Conservation (phyloP, 352 stramenopile species). For the Globisporangium sylvaticum region DNA sequence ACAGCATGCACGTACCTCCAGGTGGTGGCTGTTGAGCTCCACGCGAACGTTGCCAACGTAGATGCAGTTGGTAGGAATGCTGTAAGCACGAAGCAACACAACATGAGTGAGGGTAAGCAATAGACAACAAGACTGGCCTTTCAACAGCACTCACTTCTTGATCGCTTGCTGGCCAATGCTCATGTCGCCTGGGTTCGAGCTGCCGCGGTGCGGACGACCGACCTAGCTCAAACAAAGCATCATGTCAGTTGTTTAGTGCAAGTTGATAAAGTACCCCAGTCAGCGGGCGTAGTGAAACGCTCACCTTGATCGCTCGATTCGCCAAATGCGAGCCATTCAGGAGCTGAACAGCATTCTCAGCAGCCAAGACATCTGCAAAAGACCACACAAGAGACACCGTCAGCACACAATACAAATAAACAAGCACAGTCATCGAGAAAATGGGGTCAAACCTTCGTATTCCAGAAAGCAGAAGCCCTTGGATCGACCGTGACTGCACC, state of each 20-base stretch:
- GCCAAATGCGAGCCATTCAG: constrained; percentile 60
- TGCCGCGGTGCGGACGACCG: constrained; percentile 69
- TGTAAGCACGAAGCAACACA: constrained; percentile 14
- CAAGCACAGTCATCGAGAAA: background rate
- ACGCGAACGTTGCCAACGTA: constrained; percentile 68
- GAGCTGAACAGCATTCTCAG: constrained; percentile 73
- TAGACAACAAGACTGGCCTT: constrained; percentile 1
- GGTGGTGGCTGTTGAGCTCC: constrained; percentile 72
- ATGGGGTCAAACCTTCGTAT: constrained; percentile 40
- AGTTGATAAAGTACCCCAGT: background rate
- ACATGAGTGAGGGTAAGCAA: background rate
- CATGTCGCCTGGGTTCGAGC: constrained; percentile 53
- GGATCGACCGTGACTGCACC: constrained; percentile 46
- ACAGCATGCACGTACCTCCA: constrained; percentile 39
- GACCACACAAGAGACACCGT: background rate
- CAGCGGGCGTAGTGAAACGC: constrained; percentile 2
- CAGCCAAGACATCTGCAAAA: constrained; percentile 57
- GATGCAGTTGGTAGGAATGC: constrained; percentile 66
- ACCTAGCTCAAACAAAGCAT: constrained; percentile 27
- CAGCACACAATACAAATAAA: background rate
- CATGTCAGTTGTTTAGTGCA: background rate
- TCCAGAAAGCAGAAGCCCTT: constrained; percentile 85
- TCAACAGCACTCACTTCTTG: constrained; percentile 46
- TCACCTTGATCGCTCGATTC: constrained; percentile 60
- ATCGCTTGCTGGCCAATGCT: constrained; percentile 73